phyloP scores from a whole-genome alignment of 2,329 filamentous ascomycete species.

The Exserohilum turcica region DNA sequence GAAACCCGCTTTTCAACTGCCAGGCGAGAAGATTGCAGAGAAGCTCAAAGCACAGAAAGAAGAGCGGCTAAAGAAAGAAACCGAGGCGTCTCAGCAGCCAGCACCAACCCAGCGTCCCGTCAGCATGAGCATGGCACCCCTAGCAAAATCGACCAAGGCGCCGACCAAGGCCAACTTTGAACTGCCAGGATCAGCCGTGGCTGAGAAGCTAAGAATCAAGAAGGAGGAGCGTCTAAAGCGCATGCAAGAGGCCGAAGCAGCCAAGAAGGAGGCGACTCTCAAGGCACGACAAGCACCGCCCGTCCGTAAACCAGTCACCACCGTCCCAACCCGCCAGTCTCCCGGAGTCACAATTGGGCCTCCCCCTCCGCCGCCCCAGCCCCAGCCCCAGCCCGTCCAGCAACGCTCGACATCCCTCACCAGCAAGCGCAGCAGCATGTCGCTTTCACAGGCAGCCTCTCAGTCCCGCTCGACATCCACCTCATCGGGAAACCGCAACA shows the following conservation, averaged over 20 bases:
- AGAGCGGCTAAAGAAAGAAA: conserved; percentile 41
- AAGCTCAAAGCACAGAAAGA: conserved; percentile 42
- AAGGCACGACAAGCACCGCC: conserved; percentile 40
- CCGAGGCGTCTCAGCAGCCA: conserved; percentile 14
- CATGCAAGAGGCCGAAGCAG: conserved; percentile 40
- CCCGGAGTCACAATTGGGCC: conserved; percentile 26
- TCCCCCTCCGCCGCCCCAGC: conserved; percentile 8
- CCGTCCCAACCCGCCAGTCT: conserved; percentile 52
- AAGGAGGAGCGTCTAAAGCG: conserved; percentile 44
- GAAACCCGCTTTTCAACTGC: conserved; percentile 57
- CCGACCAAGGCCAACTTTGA: conserved; percentile 58
- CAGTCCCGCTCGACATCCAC: conserved; percentile 30
- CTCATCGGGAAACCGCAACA: conserved; percentile 32
- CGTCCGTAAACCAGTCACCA: conserved; percentile 53
- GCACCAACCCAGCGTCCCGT: conserved; percentile 13
- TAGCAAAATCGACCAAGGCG: conserved; percentile 56
- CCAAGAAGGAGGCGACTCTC: conserved; percentile 46
- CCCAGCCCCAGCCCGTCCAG: conserved; percentile 3
- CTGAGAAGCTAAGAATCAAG: conserved; percentile 38
- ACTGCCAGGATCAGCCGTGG: conserved; percentile 60
- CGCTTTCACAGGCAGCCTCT: conserved; percentile 22
- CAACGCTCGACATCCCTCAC: conserved; percentile 24
- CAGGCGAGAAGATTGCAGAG: conserved; percentile 57
- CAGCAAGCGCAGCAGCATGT: conserved; percentile 32
- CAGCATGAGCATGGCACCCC: conserved; percentile 38